These are phyloP conservation scores for Porodaedalea pini DNA, from an alignment of 1,284 basidiomycete genomes.

Conservation along the genomic window DNA sequence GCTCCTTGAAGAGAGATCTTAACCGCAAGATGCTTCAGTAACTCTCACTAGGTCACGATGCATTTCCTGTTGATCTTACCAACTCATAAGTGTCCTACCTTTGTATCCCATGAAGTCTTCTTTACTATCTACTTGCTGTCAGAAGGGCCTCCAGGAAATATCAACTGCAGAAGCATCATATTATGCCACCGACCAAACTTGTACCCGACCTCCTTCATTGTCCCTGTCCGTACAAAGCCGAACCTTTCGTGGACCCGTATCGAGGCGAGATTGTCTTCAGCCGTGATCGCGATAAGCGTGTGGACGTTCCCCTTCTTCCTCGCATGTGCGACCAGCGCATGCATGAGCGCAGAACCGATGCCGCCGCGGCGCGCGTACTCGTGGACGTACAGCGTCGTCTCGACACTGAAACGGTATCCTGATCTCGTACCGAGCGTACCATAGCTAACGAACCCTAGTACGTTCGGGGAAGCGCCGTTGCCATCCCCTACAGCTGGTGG, in stretches of 20 bases:
- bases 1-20: too few species aligned
- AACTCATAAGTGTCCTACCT: too few species aligned
- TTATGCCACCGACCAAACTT: slow-evolving; percentile 16
- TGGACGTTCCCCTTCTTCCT: slow-evolving; percentile 5
- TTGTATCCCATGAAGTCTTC: background rate
- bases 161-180: slow-evolving; percentile 11
- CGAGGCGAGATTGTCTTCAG: background rate
- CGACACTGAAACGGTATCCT: slow-evolving; percentile 11
- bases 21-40: too few species aligned
- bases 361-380: background rate
- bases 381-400: slow-evolving; percentile 11
- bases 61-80: too few species aligned
- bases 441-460: slow-evolving; percentile 7
- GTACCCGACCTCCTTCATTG: slow-evolving; percentile 14
- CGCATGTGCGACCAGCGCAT: background rate
- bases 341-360: background rate
- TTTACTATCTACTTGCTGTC: background rate
- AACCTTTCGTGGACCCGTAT: slow-evolving; percentile 18
- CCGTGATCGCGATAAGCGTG: background rate
- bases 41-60: too few species aligned
- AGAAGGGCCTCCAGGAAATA: background rate
- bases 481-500: background rate
- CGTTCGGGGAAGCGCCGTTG: background rate
- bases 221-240: slow-evolving; percentile 6
- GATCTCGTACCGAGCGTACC: background rate